Evolutionary conservation across 1,284 basidiomycete species (phyloP).

Genomic region (Cryptococcus sp.): DNA sequence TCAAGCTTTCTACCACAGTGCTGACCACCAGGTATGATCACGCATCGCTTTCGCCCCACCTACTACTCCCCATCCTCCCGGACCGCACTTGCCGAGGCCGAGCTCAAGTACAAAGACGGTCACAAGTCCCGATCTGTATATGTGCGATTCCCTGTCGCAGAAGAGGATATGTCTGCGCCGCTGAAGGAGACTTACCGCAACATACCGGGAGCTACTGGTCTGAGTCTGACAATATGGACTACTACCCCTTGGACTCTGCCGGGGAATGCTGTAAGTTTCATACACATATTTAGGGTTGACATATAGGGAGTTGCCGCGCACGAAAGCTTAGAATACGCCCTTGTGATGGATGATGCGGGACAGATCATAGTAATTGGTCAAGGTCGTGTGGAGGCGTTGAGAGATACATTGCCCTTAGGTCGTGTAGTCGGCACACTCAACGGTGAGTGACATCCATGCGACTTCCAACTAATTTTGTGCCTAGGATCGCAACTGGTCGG

Average conservation of each 20-base stretch:
- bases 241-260: slow-evolving; percentile 98
- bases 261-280: slow-evolving; percentile 78
- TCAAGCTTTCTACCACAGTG: neutral
- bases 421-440: slow-evolving; percentile 56
- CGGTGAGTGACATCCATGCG: slow-evolving; percentile 54
- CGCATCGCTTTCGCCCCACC: slow-evolving; percentile 83
- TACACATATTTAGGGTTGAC: neutral
- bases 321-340: slow-evolving; percentile 68
- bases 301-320: slow-evolving; percentile 81
- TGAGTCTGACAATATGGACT: slow-evolving; percentile 88
- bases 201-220: slow-evolving; percentile 6
- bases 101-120: slow-evolving; percentile 86
- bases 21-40: slow-evolving; percentile 59
- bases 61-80: slow-evolving; percentile 94
- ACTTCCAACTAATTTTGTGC: neutral
- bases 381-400: slow-evolving; percentile 61
- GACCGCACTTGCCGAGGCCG: slow-evolving; percentile 94
- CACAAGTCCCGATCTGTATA: slow-evolving; percentile 87
- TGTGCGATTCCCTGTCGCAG: slow-evolving; percentile 68
- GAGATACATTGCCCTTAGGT: no score
- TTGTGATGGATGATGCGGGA: slow-evolving; percentile 57
- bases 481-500: slow-evolving; percentile 67
- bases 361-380: slow-evolving; percentile 66
- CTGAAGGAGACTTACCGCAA: slow-evolving; percentile 29
- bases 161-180: slow-evolving; percentile 37